Percentiles rank a stretch among this genome's conserved stretches.
Evolutionary conservation across 148 eudicot genomes (phyloP).

Genomic region (Simmondsia chinensis): DNA sequence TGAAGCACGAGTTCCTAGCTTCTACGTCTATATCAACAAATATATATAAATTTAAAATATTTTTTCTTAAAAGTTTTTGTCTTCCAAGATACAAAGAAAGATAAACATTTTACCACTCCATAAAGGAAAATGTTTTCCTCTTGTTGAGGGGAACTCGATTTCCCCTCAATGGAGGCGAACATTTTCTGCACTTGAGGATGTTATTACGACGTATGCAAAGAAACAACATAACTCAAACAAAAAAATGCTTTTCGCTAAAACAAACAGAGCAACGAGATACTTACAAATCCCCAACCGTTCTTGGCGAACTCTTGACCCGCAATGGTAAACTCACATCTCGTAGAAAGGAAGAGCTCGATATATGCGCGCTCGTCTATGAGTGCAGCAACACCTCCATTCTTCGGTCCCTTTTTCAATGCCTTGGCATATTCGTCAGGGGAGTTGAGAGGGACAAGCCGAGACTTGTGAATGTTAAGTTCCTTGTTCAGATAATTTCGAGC

Average conservation of each 20-base stretch:
- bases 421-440: slow-evolving; percentile 33
- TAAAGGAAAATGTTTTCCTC: too few relatives aligned
- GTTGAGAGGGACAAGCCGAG: slow-evolving; percentile 46
- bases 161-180: not conserved
- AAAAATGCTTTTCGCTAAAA: not conserved
- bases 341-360: slow-evolving; percentile 54
- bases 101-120: too few relatives aligned
- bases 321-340: slow-evolving; percentile 60
- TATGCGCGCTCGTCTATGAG: slow-evolving; percentile 58
- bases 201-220: too few relatives aligned
- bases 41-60: too few relatives aligned
- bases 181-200: not conserved
- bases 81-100: too few relatives aligned
- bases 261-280: slow-evolving; percentile 14
- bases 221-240: too few relatives aligned
- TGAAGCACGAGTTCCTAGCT: too few relatives aligned
- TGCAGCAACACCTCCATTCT: slow-evolving; percentile 64
- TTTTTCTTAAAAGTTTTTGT: too few relatives aligned
- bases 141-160: too few relatives aligned
- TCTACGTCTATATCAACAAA: too few relatives aligned
- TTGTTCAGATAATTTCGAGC: slow-evolving; percentile 34
- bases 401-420: slow-evolving; percentile 47
- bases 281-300: slow-evolving; percentile 83
- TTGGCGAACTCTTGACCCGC: slow-evolving; percentile 62
- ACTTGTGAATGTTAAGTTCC: slow-evolving; percentile 32